Base-by-base conservation (phyloP, 2,329 filamentous ascomycete species). In the Emergomyces pasteurianus region DNA sequence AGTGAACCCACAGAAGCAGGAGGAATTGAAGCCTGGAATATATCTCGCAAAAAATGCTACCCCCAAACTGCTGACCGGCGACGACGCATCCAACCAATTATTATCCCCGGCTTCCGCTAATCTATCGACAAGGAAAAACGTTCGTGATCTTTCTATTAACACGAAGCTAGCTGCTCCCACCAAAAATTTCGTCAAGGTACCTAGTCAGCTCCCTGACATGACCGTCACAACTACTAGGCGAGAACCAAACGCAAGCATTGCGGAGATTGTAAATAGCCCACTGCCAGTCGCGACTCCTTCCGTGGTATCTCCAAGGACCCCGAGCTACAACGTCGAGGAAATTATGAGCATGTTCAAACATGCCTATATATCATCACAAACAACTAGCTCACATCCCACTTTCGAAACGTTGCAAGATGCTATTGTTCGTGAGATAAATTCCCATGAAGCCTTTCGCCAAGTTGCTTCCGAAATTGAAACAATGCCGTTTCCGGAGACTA, bases 401-500 rank as follows among this genome's bases (percentile, higher is more conserved):
- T 74, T 73, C 59, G 74, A 77, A 62, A 72, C 71, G 5, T 65
- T 77, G 16, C 74, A 77, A 61, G 75, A 77, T 66, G 70, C 74
- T 18, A 77, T 77, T 46, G 67, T 77, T 38, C 73, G 74, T 10
- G 75, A 77, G 60, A 75, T 77, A 58, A 77, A 77, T 59, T 77
- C 73, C 2, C 75, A 77, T 55, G 74, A 77, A 59, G 74, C 75
- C 14, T 77, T 77, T 61, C 71, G 67, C 21, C 62, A 61, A 43
- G 56, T 66, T 23, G 52, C 61, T 28, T 58, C 61, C 10, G 61
- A 62, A 16, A 54, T 46, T 49, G 58, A 58, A n/a, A 58, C 54
- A 14, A 34, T 31, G 47, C 28, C 46, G 26, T 58, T 47, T 42
- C 36, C 49, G 21, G 58, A 61, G 21, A 21, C 40, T 26, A 55